Base-by-base conservation (phyloP, 192 early-diverging fungal genomes). In the Podila epicladia region DNA sequence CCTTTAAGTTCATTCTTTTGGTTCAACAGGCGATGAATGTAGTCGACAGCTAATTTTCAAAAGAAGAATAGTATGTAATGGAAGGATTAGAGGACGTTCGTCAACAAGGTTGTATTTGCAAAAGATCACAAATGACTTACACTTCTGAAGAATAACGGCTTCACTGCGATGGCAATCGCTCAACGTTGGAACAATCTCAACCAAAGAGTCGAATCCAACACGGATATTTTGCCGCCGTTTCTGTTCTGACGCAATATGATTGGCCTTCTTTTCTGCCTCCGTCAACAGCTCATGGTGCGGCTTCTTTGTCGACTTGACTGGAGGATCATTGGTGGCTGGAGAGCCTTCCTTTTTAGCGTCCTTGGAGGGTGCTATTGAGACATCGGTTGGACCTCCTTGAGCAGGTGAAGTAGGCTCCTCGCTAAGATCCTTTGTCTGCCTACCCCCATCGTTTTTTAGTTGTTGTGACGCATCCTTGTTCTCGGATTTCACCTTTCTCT, bases 201-300 rank as follows among this genome's bases (percentile, higher is more conserved):
- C 91, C 65, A 97, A 90, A 72, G 94, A 90, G 75, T 96, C 94
- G 82, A 96, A 96, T 32, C 96, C 96, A 12, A 88, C 74, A 53
- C 94, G 88, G 75, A 97, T 97, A 73, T 96, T 95, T 62, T 94
- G 92, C 61, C 96, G 85, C 69, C 96, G 91, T 72, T 95, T 94
- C 76, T 97, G 94, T 82, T 97, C 96, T 28, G 93, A 94, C 9
- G 93, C 94, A 84, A 97, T 96, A 83, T 97, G 96, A 83, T 97
- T 96, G 19, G 92, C 92, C 74, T 93, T 93, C 82, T 96, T 96
- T 60, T 96, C 93, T 26, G 92, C 89, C 58, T 95, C 95, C 2
- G 95, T 91, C 57, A 96, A 83, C 35, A 94, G 78, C 70, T 93
- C 93, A 82, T 91, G 86, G 58, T 67, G 74, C 24, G 73, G 72